These are phyloP conservation scores for Aspergillus viridinutans DNA, from an alignment of 2,329 filamentous ascomycete species.

Conservation along the genomic window DNA sequence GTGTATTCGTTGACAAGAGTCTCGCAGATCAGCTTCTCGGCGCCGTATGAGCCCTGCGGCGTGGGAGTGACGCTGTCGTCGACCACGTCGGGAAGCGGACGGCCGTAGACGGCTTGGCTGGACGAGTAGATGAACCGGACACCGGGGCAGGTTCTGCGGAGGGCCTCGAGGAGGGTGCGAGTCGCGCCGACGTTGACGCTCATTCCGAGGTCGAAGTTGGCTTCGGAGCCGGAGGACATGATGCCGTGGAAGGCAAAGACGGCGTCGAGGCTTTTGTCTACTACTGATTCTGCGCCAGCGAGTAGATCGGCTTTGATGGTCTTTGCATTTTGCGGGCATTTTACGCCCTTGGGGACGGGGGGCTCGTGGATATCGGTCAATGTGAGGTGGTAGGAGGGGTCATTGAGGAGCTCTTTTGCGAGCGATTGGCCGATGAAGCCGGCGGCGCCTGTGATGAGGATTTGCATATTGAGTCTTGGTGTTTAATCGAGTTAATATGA, in stretches of 20 bases:
- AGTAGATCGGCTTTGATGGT: conserved; percentile 53
- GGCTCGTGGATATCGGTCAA: conserved; percentile 57
- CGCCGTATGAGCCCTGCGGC: conserved; percentile 60
- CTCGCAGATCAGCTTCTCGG: conserved; percentile 61
- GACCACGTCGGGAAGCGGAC: conserved; percentile 52
- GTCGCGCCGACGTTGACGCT: conserved; percentile 60
- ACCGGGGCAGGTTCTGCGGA: conserved; percentile 49
- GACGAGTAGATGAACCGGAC: conserved; percentile 59
- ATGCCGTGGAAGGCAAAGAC: conserved; percentile 64
- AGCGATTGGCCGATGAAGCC: conserved; percentile 64
- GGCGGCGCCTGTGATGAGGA: conserved; percentile 61
- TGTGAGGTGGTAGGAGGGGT: conserved; percentile 46
- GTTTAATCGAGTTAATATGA: neutral
- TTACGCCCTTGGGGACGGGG: conserved; percentile 46
- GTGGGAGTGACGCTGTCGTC: conserved; percentile 52
- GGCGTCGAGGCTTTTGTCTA: conserved; percentile 46
- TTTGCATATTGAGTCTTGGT: conserved; percentile 33
- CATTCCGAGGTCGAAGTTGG: conserved; percentile 57
- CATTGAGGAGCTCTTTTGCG: conserved; percentile 51
- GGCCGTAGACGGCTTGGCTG: conserved; percentile 61
- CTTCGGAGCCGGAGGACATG: conserved; percentile 62
- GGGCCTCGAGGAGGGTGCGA: conserved; percentile 50
- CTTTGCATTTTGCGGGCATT: conserved; percentile 49
- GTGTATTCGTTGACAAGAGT: conserved; percentile 61
- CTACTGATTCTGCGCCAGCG: conserved; percentile 34